A percentile compares a stretch with the other conserved stretches of the same genome.
These are phyloP conservation scores for Cystobasidium slooffiae DNA, from an alignment of 1,284 basidiomycete genomes.

Conservation along the genomic window DNA sequence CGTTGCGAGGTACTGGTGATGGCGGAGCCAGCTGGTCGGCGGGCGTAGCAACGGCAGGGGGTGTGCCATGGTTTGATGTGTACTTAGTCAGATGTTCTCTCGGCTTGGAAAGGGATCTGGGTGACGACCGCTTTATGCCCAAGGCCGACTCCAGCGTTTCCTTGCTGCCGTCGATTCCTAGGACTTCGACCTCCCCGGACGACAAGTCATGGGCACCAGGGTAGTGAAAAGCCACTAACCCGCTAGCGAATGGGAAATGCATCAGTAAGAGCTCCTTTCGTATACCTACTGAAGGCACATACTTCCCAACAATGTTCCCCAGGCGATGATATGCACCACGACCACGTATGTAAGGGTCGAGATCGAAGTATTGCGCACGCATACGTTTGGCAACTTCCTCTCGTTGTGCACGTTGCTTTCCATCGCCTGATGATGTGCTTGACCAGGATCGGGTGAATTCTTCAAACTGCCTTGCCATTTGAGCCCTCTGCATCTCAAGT, in stretches of 20 bases:
- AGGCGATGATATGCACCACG: conserved; percentile 54
- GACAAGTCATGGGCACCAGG: conserved; percentile 32
- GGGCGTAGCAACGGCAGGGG: too few relatives aligned
- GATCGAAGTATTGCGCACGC: conserved; percentile 55
- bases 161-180: conserved; percentile 30
- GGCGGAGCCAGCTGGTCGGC: too few relatives aligned
- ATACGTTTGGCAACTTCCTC: conserved; percentile 55
- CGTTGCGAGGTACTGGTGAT: too few relatives aligned
- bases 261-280: too few relatives aligned
- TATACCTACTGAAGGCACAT: conserved; percentile 26
- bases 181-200: conserved; percentile 42
- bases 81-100: too few relatives aligned
- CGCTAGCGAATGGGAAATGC: not conserved
- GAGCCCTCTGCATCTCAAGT: conserved; percentile 53
- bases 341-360: conserved; percentile 54
- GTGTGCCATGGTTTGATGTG: too few relatives aligned
- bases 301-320: conserved; percentile 55
- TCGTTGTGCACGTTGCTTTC: conserved; percentile 49
- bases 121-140: not conserved
- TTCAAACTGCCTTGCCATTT: conserved; percentile 54
- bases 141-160: conserved; percentile 20
- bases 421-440: conserved; percentile 46
- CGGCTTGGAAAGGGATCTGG: too few relatives aligned
- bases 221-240: conserved; percentile 49
- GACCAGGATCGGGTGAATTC: conserved; percentile 55